phyloP scores from a whole-genome alignment of 257 asterid genomes.

The Striga asiatica region DNA sequence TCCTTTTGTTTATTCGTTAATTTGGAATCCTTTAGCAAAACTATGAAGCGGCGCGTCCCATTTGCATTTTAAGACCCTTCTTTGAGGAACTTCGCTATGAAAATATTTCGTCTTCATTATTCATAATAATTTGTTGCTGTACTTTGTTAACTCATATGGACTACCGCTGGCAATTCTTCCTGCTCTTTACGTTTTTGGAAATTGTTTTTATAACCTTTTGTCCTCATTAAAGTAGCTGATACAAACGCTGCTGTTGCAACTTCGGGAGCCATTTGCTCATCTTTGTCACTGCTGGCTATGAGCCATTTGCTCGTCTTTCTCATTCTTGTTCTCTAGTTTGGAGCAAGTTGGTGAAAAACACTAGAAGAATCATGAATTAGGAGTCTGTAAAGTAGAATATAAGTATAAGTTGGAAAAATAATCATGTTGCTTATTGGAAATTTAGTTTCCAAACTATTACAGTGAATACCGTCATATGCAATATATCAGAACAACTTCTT shows the following conservation, averaged over 20 bases:
- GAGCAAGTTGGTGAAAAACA: not conserved
- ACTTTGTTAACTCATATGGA: not conserved
- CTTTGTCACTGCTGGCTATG: not conserved
- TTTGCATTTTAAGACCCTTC: not conserved
- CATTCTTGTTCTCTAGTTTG: not conserved
- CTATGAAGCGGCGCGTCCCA: not conserved
- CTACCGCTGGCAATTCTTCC: not conserved
- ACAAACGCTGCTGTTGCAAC: not conserved
- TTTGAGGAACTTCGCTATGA: not conserved
- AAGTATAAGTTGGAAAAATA: not conserved
- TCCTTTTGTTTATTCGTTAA: constrained; percentile 1
- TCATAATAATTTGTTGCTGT: not conserved
- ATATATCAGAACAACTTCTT: not conserved
- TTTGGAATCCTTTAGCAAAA: constrained; percentile 1
- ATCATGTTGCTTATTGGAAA: not conserved
- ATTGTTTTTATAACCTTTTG: not conserved
- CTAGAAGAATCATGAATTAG: not conserved
- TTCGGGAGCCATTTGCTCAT: too few species aligned
- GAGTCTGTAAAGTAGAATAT: not conserved
- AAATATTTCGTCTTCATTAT: not conserved
- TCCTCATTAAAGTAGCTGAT: not conserved
- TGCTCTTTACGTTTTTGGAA: too few species aligned
- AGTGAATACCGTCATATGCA: not conserved
- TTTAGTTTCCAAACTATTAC: not conserved
- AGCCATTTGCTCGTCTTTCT: not conserved